These are phyloP conservation scores for Nitzschia palea DNA, from an alignment of 108 stramenopile genomes.

Conservation along the genomic window DNA sequence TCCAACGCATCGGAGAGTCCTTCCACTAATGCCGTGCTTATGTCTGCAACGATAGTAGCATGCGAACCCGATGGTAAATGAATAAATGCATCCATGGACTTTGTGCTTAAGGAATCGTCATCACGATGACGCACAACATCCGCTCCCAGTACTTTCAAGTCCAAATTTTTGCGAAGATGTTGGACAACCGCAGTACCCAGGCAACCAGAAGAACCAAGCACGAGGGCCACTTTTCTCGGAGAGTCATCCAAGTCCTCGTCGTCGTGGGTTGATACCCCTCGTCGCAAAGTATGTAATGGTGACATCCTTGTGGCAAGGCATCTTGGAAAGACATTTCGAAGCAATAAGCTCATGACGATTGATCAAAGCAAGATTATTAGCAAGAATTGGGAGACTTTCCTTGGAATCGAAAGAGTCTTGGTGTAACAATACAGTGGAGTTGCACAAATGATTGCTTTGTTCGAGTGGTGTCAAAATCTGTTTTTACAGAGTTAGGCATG, in stretches of 20 bases:
- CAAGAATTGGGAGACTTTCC: too few species aligned
- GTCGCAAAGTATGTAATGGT: too few species aligned
- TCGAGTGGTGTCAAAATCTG: too few species aligned
- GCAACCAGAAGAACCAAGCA: constrained; percentile 73
- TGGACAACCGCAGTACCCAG: constrained; percentile 50
- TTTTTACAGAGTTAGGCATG: too few species aligned
- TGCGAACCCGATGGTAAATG: constrained; percentile 18
- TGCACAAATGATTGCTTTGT: too few species aligned
- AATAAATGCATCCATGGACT: constrained; percentile 42
- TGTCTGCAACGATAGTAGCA: constrained; percentile 36
- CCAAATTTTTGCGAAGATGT: constrained; percentile 33
- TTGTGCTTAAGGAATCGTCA: background rate
- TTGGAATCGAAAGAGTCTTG: too few species aligned
- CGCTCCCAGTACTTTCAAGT: constrained; percentile 61
- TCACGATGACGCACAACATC: constrained; percentile 36
- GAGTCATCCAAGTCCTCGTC: background rate
- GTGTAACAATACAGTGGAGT: too few species aligned
- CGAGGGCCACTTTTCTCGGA: constrained; percentile 45
- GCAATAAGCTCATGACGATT: background rate
- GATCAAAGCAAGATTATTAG: too few species aligned
- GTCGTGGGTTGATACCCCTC: background rate
- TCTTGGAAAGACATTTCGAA: background rate
- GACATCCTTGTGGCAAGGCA: background rate
- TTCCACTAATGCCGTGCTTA: constrained; percentile 44
- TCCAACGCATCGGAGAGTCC: constrained; percentile 38